These are phyloP conservation scores for Curvularia sp. DNA, from an alignment of 2,329 filamentous ascomycete genomes.

Conservation along the genomic window DNA sequence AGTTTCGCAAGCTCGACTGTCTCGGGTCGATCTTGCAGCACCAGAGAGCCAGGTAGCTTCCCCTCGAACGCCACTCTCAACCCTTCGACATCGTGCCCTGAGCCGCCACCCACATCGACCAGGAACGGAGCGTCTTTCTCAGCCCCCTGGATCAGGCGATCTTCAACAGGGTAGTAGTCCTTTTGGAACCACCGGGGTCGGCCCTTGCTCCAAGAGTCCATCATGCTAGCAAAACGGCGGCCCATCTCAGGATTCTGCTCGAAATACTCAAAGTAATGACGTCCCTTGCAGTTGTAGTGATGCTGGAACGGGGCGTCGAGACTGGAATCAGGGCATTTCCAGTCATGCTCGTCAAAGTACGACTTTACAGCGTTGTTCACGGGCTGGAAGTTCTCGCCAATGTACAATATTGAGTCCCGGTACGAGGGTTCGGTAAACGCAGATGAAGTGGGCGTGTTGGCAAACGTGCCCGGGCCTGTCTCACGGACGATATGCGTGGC, in stretches of 20 bases:
- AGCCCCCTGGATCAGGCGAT: conserved; percentile 31
- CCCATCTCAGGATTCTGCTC: conserved; percentile 33
- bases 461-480: conserved; percentile 27
- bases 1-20: conserved; percentile 32
- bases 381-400: conserved; percentile 31
- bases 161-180: conserved; percentile 35
- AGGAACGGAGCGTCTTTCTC: conserved; percentile 25
- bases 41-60: conserved; percentile 26
- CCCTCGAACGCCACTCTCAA: conserved; percentile 25
- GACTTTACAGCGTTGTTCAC: conserved; percentile 27
- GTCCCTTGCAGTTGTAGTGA: conserved; percentile 30
- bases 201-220: conserved; percentile 37
- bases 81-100: conserved; percentile 35
- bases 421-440: conserved; percentile 29
- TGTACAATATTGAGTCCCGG: conserved; percentile 33
- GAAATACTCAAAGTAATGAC: conserved; percentile 36
- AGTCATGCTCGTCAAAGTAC: conserved; percentile 28
- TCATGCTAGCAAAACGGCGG: conserved; percentile 38
- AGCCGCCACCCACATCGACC: conserved; percentile 37
- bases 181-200: conserved; percentile 33
- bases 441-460: conserved; percentile 25
- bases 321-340: conserved; percentile 25
- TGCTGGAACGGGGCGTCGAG: conserved; percentile 35
- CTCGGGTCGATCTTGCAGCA: conserved; percentile 36
- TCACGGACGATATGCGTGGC: conserved; percentile 34